Evolutionary conservation across 345 rosid genomes (phyloP).

Genomic region (Lepidium africanum): DNA sequence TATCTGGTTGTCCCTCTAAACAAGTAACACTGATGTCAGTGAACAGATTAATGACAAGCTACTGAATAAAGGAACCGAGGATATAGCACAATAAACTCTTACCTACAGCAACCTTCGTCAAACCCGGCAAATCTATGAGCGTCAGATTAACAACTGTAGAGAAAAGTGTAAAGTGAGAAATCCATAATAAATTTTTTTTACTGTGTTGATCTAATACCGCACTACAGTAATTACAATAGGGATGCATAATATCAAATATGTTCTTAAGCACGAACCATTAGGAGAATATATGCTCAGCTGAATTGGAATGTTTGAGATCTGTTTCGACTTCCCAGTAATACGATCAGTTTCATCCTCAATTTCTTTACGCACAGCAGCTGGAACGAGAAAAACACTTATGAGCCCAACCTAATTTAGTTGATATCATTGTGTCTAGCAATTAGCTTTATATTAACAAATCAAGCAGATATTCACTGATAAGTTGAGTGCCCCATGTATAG

Average conservation of each 20-base stretch:
- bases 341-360: conserved; percentile 65
- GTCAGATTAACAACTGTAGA: conserved; percentile 92
- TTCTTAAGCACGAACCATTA: conserved; percentile 47
- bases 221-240: not conserved
- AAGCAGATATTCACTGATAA: not conserved
- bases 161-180: conserved; percentile 8
- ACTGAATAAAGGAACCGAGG: conserved; percentile 22
- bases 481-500: not conserved
- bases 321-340: conserved; percentile 57
- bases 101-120: conserved; percentile 99
- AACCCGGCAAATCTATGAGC: conserved; percentile 98
- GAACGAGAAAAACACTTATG: conserved; percentile 17
- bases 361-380: conserved; percentile 61
- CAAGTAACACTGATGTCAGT: conserved; percentile 20
- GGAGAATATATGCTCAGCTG: conserved; percentile 71
- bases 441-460: not conserved
- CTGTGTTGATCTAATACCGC: not conserved
- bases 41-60: not conserved
- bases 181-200: not conserved
- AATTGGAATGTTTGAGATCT: conserved; percentile 57
- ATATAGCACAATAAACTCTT: conserved; percentile 27
- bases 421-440: not conserved
- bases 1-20: conserved; percentile 91
- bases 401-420: not conserved
- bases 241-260: not conserved